phyloP scores from a whole-genome alignment of 768 basidiomycete genomes.

The Lactarius vividus region DNA sequence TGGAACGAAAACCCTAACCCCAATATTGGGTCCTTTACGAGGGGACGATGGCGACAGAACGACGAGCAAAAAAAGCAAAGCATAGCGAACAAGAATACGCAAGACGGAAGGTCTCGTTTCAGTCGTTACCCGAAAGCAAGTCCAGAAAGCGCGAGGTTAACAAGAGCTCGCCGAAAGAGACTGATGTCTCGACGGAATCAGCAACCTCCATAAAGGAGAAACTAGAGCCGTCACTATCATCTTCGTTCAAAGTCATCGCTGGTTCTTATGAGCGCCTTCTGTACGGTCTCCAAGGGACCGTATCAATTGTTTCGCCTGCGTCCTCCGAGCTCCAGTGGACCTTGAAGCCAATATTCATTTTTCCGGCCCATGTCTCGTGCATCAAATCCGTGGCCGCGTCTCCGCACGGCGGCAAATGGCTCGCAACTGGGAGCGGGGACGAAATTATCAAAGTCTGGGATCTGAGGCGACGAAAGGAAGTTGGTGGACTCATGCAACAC shows the following conservation, averaged over 20 bases:
- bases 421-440: conserved; percentile 93
- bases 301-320: conserved; percentile 36
- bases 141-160: conserved; percentile 29
- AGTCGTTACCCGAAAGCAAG: conserved; percentile 20
- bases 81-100: neutral
- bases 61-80: conserved; percentile 16
- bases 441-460: conserved; percentile 99
- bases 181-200: conserved; percentile 34
- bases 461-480: conserved; percentile 83
- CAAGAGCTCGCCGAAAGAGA: neutral
- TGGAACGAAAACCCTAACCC: conserved; percentile 21
- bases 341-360: conserved; percentile 86
- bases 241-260: conserved; percentile 80
- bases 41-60: conserved; percentile 13
- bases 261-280: conserved; percentile 97
- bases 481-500: conserved; percentile 94
- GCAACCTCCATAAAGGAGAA: conserved; percentile 21
- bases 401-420: conserved; percentile 90
- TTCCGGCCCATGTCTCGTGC: conserved; percentile 93
- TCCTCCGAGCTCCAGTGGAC: conserved; percentile 35
- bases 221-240: conserved; percentile 38
- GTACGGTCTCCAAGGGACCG: conserved; percentile 78
- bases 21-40: conserved; percentile 19
- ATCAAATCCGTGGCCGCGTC: conserved; percentile 89
- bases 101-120: conserved; percentile 8